Evolutionary conservation across 805 yeast species (phyloP).

Genomic region (Saccharomyces jurei): DNA sequence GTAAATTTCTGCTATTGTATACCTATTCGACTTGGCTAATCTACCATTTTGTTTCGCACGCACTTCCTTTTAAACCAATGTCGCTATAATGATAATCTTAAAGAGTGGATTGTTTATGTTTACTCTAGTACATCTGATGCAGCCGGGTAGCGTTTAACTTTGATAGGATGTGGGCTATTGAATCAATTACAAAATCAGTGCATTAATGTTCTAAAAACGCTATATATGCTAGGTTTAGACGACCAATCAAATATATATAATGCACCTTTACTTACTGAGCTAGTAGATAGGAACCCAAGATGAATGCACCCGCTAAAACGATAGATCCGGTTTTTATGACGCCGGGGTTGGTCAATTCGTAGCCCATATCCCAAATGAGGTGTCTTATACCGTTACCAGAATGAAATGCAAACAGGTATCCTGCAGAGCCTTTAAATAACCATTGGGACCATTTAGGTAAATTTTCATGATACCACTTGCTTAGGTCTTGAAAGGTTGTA

Average conservation of each 20-base stretch:
- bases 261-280: constrained; percentile 5
- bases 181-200: background rate
- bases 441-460: constrained; percentile 58
- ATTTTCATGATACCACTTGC: constrained; percentile 40
- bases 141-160: background rate
- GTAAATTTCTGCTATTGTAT: background rate
- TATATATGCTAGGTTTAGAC: background rate
- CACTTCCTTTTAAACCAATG: background rate
- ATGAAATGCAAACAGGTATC: constrained; percentile 86
- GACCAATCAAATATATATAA: background rate
- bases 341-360: constrained; percentile 70
- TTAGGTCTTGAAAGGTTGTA: constrained; percentile 29
- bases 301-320: constrained; percentile 56
- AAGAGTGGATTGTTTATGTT: background rate
- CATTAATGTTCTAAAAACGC: background rate
- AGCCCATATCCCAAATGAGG: constrained; percentile 85
- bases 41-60: background rate
- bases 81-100: background rate
- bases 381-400: constrained; percentile 85
- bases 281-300: constrained; percentile 53
- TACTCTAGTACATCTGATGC: background rate
- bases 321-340: constrained; percentile 88
- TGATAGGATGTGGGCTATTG: too few relatives aligned
- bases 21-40: too few relatives aligned
- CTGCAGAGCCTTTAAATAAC: constrained; percentile 57